Conservation (phyloP, 441 rosid genomes). For the Breynia disticha region DNA sequence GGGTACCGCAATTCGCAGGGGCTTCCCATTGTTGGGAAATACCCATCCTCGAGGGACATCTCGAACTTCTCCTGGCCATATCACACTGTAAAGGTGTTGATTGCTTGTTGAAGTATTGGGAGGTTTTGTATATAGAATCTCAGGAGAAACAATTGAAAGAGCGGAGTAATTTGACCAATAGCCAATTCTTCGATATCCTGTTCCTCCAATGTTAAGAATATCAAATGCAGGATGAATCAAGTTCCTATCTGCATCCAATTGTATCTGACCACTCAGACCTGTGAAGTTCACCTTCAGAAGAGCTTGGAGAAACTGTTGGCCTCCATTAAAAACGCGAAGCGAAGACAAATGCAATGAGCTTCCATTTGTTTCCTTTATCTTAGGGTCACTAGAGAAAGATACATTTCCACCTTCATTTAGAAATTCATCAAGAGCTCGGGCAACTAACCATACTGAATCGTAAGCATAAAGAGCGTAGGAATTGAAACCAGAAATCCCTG, state of each 20-base stretch:
- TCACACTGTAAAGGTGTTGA: conserved; percentile 43
- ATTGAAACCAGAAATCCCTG: conserved; percentile 39
- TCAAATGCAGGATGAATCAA: conserved; percentile 65
- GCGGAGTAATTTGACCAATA: conserved; percentile 80
- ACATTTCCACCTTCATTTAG: conserved; percentile 43
- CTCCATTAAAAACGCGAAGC: conserved; percentile 60
- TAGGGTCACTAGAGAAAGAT: conserved; percentile 60
- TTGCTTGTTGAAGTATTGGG: conserved; percentile 32
- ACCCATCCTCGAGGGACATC: conserved; percentile 76
- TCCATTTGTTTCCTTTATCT: conserved; percentile 30
- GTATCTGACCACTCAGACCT: conserved; percentile 56
- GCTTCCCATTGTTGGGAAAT: conserved; percentile 75
- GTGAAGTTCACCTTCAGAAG: conserved; percentile 52
- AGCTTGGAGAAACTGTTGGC: conserved; percentile 48
- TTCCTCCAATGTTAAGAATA: conserved; percentile 59
- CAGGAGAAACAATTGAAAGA: conserved; percentile 57
- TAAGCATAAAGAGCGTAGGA: conserved; percentile 82
- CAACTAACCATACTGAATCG: conserved; percentile 88
- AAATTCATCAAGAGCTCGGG: conserved; percentile 62
- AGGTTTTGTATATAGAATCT: conserved; percentile 44
- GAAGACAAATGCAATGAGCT: conserved; percentile 46
- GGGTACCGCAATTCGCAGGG: conserved; percentile 70
- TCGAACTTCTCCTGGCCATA: conserved; percentile 74
- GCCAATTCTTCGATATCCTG: conserved; percentile 56
- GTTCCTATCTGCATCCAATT: conserved; percentile 47